Percentiles rank a stretch among this genome's conserved stretches.
phyloP scores from a whole-genome alignment of 495 filamentous ascomycete species.

The Letharia columbiana region DNA sequence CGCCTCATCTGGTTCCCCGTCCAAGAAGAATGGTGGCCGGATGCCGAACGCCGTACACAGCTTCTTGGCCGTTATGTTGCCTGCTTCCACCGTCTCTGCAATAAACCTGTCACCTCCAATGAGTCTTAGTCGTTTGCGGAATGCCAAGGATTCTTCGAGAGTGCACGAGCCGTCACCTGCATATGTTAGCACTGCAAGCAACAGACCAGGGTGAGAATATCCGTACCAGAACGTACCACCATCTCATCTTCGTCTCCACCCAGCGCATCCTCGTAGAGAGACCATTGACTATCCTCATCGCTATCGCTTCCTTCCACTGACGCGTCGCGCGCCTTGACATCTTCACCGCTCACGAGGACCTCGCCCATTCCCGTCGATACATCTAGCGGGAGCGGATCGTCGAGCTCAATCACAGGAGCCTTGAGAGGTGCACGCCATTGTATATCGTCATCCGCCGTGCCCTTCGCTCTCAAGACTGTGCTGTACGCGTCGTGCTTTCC shows the following conservation, averaged over 20 bases:
- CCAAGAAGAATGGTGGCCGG: constrained; percentile 63
- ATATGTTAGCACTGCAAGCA: constrained; percentile 4
- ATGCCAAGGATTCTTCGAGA: constrained; percentile 59
- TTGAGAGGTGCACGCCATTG: neutral
- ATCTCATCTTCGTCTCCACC: constrained; percentile 54
- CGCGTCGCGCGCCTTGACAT: constrained; percentile 23
- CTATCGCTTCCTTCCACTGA: constrained; percentile 39
- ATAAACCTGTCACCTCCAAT: constrained; percentile 72
- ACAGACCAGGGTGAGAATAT: too few relatives aligned
- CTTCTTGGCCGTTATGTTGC: constrained; percentile 66
- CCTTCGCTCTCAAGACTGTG: neutral
- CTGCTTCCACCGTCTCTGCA: constrained; percentile 57
- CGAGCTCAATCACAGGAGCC: neutral
- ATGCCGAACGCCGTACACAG: constrained; percentile 90
- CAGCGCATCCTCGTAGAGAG: constrained; percentile 59
- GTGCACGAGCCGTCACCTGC: constrained; percentile 51
- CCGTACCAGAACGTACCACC: constrained; percentile 31
- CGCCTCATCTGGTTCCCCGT: constrained; percentile 61
- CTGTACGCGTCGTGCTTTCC: neutral
- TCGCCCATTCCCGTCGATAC: neutral
- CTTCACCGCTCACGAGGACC: neutral
- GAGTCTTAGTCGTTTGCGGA: constrained; percentile 59
- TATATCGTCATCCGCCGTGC: neutral
- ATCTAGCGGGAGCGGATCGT: neutral
- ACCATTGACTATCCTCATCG: constrained; percentile 45